These are phyloP conservation scores for Punica granatum DNA, from an alignment of 345 rosid genomes.

Conservation along the genomic window DNA sequence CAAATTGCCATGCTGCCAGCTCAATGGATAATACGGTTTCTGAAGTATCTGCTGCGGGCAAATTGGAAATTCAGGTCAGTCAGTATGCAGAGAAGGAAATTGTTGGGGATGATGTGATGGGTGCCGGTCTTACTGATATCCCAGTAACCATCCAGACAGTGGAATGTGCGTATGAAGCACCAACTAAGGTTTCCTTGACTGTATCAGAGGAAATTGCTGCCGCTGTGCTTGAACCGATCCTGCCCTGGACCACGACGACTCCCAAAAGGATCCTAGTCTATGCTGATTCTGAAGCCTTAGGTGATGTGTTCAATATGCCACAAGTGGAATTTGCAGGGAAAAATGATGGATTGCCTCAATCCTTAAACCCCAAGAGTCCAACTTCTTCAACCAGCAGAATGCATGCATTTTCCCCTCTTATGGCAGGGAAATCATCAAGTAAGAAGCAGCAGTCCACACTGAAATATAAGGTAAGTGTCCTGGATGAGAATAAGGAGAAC, in stretches of 20 bases:
- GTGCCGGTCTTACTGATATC: neutral
- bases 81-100: neutral
- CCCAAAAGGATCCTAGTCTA: neutral
- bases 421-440: slow-evolving; percentile 8
- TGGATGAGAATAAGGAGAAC: slow-evolving; percentile 6
- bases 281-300: neutral
- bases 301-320: slow-evolving; percentile 10
- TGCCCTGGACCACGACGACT: neutral
- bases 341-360: slow-evolving; percentile 7
- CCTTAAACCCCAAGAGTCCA: slow-evolving; percentile 14
- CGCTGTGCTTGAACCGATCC: neutral
- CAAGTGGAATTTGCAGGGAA: slow-evolving; percentile 11
- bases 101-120: neutral
- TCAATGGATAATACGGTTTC: neutral
- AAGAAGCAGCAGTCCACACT: slow-evolving; percentile 16
- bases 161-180: neutral
- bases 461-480: neutral
- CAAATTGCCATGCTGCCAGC: neutral
- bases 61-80: neutral
- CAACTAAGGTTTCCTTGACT: neutral
- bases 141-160: neutral
- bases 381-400: slow-evolving; percentile 9
- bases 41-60: neutral
- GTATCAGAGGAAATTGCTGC: slow-evolving; percentile 6
- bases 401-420: slow-evolving; percentile 6